These are phyloP conservation scores for Aspergillus ibericus DNA, from an alignment of 2,329 filamentous ascomycete species.

Conservation along the genomic window DNA sequence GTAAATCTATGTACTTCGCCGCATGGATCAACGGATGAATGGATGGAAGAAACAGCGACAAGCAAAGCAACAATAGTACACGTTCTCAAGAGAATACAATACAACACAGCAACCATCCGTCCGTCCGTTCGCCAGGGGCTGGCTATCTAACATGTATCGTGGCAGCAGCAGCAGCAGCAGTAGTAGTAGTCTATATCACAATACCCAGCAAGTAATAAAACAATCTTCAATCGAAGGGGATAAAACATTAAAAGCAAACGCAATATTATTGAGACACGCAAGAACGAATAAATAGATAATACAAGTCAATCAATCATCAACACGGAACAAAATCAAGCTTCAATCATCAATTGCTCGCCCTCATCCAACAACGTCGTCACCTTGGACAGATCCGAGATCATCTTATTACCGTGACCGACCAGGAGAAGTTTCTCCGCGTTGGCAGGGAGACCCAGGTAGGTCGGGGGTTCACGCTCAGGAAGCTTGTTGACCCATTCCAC, in stretches of 20 bases:
- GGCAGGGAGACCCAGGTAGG: slow-evolving; percentile 86
- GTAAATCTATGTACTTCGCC: no score
- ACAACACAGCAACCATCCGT: no score
- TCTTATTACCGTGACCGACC: slow-evolving; percentile 79
- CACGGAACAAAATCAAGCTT: no score
- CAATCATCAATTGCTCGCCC: slow-evolving; percentile 83
- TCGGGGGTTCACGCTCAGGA: slow-evolving; percentile 93
- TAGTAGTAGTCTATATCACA: no score
- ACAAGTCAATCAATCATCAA: background rate
- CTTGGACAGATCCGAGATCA: slow-evolving; percentile 80
- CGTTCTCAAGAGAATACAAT: no score
- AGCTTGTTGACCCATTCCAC: slow-evolving; percentile 86
- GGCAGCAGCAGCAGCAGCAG: background rate
- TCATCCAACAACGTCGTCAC: slow-evolving; percentile 90
- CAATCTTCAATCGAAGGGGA: background rate
- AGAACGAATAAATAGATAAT: background rate
- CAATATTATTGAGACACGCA: background rate
- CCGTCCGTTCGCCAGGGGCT: no score
- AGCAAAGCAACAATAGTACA: no score
- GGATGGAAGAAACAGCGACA: no score
- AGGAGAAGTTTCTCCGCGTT: slow-evolving; percentile 96
- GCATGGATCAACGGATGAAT: no score
- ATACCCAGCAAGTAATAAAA: background rate
- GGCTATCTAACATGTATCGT: background rate
- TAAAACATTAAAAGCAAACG: slow-evolving; percentile 5